Base-by-base conservation (phyloP, 2,329 filamentous ascomycete species). In the Calonectria ilicicola region DNA sequence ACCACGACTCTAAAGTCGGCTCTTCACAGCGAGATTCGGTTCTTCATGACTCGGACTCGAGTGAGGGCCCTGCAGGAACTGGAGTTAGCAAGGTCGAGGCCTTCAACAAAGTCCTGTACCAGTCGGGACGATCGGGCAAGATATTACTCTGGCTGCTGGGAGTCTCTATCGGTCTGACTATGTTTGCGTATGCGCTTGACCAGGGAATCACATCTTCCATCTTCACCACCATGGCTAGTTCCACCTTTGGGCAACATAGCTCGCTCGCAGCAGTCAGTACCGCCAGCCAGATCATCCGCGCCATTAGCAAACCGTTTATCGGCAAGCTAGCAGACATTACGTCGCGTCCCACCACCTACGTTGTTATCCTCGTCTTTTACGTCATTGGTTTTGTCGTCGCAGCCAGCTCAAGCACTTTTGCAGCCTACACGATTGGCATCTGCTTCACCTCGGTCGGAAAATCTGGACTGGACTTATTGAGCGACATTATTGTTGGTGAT, bases 141-240 rank as follows among this genome's bases (percentile, higher is more conserved):
- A 72, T 82, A 5, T 46, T 83, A 65, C 82, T 84, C 38, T 84
- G 82, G 82, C 75, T 84, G 66, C 75, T 85, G 8, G 82, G 75
- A 44, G 64, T 83, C 53, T 84, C 82, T 32, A 82, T 85, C 68
- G 80, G 81, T n/a, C 67, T 83, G 47, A 83, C 82, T 74, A 81
- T 85, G 82, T 84, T 84, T 53, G 83, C 82, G 51, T 84, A 84
- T 47, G 83, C 83, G 5, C 82, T 85, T 42, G 83, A 85, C 74
- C 74, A 77, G 76, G 83, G 83, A 56, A 84, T 84, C 74, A 84
- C 83, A 3, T 76, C 77, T 17, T 72, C 69, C 67, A 81, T 83
- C 69, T 84, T 84, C 69, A 79, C 69, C 51, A 81, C 81, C 19
- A 73, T 84, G 74, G 83, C 83, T 32, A 74, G 73, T 19, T 84